Conservation (phyloP, 2,329 filamentous ascomycete species). For the Aspergillus sp. region DNA sequence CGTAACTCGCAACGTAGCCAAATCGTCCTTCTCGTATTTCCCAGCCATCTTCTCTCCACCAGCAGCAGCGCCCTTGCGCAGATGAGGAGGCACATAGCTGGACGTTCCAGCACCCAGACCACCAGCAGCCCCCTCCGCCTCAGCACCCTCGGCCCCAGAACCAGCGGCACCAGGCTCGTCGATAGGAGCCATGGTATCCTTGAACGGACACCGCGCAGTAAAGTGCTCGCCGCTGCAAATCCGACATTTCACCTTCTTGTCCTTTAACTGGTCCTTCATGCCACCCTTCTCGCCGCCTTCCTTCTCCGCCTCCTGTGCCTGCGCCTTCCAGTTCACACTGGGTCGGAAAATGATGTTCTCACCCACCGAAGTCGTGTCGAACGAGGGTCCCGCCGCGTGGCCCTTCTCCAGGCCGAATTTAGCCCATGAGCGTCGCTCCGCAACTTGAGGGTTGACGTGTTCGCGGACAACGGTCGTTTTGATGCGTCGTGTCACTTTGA, state of each 20-base stretch:
- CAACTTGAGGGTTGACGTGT: conserved; percentile 91
- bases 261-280: conserved; percentile 67
- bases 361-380: conserved; percentile 84
- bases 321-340: conserved; percentile 86
- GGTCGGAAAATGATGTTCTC: conserved; percentile 98
- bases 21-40: conserved; percentile 94
- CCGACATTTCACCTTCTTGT: conserved; percentile 99
- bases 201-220: conserved; percentile 97
- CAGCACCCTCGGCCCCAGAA: conserved; percentile 39
- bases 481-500: conserved; percentile 95
- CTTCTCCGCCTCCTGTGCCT: conserved; percentile 62
- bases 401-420: conserved; percentile 91
- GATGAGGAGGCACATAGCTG: conserved; percentile 88
- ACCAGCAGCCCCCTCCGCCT: conserved; percentile 38
- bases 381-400: conserved; percentile 70
- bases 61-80: conserved; percentile 59
- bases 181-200: conserved; percentile 88
- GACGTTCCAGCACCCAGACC: conserved; percentile 59
- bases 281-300: conserved; percentile 49
- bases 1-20: conserved; percentile 92
- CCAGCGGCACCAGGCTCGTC: conserved; percentile 37
- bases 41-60: conserved; percentile 76
- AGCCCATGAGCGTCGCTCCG: conserved; percentile 82
- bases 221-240: conserved; percentile 99
- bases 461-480: conserved; percentile 86